phyloP scores from a whole-genome alignment of 108 stramenopile species.

The Fragilaria crotonensis region DNA sequence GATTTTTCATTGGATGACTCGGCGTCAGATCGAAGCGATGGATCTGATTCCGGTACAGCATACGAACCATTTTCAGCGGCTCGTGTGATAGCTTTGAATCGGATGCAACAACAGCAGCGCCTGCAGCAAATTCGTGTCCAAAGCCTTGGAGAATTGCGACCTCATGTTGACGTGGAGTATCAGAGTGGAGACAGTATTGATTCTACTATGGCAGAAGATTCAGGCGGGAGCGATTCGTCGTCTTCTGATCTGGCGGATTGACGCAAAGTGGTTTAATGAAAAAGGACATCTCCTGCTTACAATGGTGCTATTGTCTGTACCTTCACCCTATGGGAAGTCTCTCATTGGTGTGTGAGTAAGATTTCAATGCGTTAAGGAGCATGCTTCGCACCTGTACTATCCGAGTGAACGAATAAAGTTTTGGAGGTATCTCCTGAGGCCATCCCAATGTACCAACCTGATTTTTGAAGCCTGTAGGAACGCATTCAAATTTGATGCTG shows the following conservation, averaged over 20 bases:
- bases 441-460: no score
- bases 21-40: conserved; percentile 57
- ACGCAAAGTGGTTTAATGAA: no score
- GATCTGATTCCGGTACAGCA: conserved; percentile 33
- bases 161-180: conserved; percentile 35
- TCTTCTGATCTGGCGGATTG: conserved; percentile 44
- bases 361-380: no score
- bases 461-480: no score
- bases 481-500: no score
- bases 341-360: no score
- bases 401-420: no score
- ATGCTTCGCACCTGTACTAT: no score
- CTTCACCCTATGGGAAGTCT: no score
- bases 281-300: no score
- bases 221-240: conserved; percentile 51
- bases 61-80: conserved; percentile 42
- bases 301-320: no score
- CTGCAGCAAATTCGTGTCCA: conserved; percentile 20
- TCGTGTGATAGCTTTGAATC: conserved; percentile 48
- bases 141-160: conserved; percentile 24
- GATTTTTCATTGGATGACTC: conserved; percentile 62
- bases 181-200: conserved; percentile 46
- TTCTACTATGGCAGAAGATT: conserved; percentile 41
- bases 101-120: conserved; percentile 49
- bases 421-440: no score